phyloP scores from a whole-genome alignment of 2,329 filamentous ascomycete species.

The Hypoxylon sp. region DNA sequence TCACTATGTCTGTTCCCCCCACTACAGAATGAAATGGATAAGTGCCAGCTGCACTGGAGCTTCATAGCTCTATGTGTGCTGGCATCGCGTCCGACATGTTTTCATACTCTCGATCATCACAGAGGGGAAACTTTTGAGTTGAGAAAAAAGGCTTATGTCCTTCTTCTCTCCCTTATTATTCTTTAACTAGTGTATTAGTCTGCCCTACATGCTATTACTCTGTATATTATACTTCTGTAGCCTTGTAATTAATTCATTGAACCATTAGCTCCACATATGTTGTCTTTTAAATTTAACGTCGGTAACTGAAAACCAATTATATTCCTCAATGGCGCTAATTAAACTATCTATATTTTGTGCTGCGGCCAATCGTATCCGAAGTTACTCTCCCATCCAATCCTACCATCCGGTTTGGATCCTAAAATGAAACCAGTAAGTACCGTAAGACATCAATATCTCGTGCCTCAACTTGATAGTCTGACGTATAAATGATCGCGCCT shows the following conservation, averaged over 20 bases:
- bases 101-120: neutral
- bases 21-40: conserved; percentile 17
- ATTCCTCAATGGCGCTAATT: too few species aligned
- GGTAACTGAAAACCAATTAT: neutral
- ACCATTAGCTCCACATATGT: neutral
- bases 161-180: neutral
- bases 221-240: neutral
- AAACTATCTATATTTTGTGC: too few species aligned
- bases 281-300: neutral
- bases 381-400: too few species aligned
- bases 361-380: too few species aligned
- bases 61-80: neutral
- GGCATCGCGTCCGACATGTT: conserved; percentile 10
- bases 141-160: neutral
- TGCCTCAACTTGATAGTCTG: too few species aligned
- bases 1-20: neutral
- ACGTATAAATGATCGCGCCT: too few species aligned
- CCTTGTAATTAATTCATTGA: neutral
- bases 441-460: too few species aligned
- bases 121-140: neutral
- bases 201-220: neutral
- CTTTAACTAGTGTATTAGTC: neutral
- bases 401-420: too few species aligned
- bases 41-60: neutral
- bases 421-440: too few species aligned